Conservation (phyloP, 2,329 filamentous ascomycete genomes). For the Thermomyces lanuginosus region DNA sequence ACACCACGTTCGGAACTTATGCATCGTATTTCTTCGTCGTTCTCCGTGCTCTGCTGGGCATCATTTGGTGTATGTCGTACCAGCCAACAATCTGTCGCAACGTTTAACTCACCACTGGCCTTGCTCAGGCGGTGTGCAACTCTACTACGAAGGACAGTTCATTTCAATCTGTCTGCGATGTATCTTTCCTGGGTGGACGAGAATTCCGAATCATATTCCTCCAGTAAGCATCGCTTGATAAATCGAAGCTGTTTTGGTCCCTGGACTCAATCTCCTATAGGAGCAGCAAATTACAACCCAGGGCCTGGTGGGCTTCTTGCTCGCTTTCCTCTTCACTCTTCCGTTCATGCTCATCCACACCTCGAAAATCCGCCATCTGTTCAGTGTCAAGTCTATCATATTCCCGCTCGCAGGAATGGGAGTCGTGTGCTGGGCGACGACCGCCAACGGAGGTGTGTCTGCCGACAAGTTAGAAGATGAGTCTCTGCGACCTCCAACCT, state of each 20-base stretch:
- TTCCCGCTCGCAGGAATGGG: conserved; percentile 22
- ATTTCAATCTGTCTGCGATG: conserved; percentile 14
- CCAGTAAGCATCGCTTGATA: conserved; percentile 4
- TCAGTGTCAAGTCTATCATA: conserved; percentile 21
- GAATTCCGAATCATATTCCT: conserved; percentile 12
- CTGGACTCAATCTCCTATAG: conserved; percentile 1
- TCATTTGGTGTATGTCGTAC: conserved; percentile 8
- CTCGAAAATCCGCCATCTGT: conserved; percentile 20
- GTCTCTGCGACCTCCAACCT: conserved; percentile 7
- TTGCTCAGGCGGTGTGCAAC: conserved; percentile 11
- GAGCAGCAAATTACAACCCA: conserved; percentile 12
- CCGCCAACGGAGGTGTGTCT: conserved; percentile 11
- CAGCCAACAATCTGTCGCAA: not conserved
- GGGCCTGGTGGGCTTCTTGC: conserved; percentile 11
- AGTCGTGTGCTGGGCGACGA: conserved; percentile 21
- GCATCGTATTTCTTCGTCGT: conserved; percentile 10
- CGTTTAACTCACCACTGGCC: not conserved
- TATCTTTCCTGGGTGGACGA: conserved; percentile 12
- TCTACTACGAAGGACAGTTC: conserved; percentile 11
- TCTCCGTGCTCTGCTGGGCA: conserved; percentile 8
- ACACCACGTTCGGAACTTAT: conserved; percentile 9
- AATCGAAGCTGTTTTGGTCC: not conserved
- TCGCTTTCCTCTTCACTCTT: conserved; percentile 12
- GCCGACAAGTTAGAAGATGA: conserved; percentile 8
- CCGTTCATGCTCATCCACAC: conserved; percentile 21